Evolutionary conservation across 257 asterid species (phyloP).

Genomic region (Solanum peruvianum): DNA sequence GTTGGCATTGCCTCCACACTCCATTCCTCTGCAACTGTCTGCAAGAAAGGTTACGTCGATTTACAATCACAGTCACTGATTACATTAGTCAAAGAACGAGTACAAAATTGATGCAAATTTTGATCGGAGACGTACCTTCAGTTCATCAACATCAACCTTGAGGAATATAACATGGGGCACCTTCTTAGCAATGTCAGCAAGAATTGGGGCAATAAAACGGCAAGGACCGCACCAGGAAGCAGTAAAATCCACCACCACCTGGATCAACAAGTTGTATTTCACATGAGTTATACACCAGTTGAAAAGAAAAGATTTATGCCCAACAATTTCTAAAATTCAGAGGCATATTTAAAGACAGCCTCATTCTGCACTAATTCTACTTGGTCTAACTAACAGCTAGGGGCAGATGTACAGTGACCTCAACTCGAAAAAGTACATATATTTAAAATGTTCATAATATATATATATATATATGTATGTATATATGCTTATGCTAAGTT

Average conservation of each 20-base stretch:
- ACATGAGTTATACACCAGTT: neutral
- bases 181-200: slow-evolving; percentile 69
- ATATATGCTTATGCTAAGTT: neutral
- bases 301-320: neutral
- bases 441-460: neutral
- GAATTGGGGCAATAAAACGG: slow-evolving; percentile 58
- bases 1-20: slow-evolving; percentile 78
- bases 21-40: slow-evolving; percentile 43
- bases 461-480: no score
- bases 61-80: neutral
- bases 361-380: neutral
- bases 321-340: neutral
- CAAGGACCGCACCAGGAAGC: slow-evolving; percentile 92
- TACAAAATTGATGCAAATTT: neutral
- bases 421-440: neutral
- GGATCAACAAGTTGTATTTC: neutral
- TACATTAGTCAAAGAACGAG: neutral
- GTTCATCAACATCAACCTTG: slow-evolving; percentile 90
- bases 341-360: neutral
- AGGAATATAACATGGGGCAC: slow-evolving; percentile 42
- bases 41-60: neutral
- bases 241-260: slow-evolving; percentile 82
- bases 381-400: neutral
- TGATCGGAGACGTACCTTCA: slow-evolving; percentile 26
- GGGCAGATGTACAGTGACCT: neutral